A percentile compares a stretch with the other conserved stretches of the same genome.
phyloP scores from a whole-genome alignment of 257 asterid species.

The Lycium ferocissimum region DNA sequence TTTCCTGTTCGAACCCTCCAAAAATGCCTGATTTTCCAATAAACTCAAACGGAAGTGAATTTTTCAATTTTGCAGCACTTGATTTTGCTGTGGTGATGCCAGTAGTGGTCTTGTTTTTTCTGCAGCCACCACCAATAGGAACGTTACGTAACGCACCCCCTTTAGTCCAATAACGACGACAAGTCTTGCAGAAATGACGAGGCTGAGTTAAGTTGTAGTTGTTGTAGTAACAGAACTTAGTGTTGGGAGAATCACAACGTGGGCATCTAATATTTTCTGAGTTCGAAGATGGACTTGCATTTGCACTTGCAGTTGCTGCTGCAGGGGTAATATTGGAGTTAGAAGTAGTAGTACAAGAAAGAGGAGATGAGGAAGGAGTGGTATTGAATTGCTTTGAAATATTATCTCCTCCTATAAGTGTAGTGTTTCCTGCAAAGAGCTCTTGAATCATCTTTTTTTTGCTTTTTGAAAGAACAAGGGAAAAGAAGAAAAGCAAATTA shows the following conservation, averaged over 20 bases:
- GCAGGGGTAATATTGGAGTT: conserved; percentile 11
- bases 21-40: conserved; percentile 46
- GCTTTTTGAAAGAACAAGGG: conserved; percentile 25
- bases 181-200: conserved; percentile 91
- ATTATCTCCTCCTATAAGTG: conserved; percentile 43
- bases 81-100: conserved; percentile 43
- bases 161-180: conserved; percentile 95
- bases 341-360: conserved; percentile 37
- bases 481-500: conserved; percentile 40
- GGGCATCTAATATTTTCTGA: conserved; percentile 72
- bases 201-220: conserved; percentile 94
- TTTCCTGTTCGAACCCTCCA: conserved; percentile 46
- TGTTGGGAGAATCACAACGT: conserved; percentile 81
- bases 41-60: conserved; percentile 26
- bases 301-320: conserved; percentile 29
- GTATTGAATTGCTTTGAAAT: conserved; percentile 42
- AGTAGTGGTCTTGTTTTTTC: conserved; percentile 62
- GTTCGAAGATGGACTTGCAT: conserved; percentile 46
- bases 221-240: conserved; percentile 87
- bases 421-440: conserved; percentile 58
- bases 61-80: conserved; percentile 51
- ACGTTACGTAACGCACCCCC: conserved; percentile 90
- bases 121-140: conserved; percentile 89
- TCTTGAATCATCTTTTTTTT: conserved; percentile 69
- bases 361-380: conserved; percentile 40